Percentiles rank a stretch among this genome's conserved stretches.
Evolutionary conservation across 208 protist species (phyloP).

Genomic region (Trypanosoma rangeli): DNA sequence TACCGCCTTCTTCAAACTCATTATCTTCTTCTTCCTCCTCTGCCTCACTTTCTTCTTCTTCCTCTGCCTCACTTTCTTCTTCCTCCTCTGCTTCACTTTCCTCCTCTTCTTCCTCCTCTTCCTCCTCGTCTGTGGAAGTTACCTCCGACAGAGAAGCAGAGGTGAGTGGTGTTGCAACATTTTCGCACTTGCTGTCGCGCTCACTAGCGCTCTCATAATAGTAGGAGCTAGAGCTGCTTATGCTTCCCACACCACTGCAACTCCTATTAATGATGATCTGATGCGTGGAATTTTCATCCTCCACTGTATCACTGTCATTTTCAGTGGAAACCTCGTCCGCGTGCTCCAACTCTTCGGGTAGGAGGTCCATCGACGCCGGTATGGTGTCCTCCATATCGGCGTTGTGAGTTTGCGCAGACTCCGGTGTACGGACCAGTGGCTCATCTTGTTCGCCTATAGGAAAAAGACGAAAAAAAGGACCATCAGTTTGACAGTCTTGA

Average conservation of each 20-base stretch:
- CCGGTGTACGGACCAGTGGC: not conserved
- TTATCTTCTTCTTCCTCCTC: constrained; percentile 21
- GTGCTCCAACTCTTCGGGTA: not conserved
- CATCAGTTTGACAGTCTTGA: constrained; percentile 2
- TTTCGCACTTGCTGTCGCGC: not conserved
- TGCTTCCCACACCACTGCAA: constrained; percentile 3
- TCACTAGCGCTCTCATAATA: not conserved
- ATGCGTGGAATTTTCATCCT: not conserved
- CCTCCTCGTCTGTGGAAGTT: not conserved
- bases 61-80: constrained; percentile 12
- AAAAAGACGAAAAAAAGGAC: constrained; percentile 15
- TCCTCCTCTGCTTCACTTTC: constrained; percentile 14
- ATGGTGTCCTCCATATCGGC: not conserved
- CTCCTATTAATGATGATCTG: not conserved
- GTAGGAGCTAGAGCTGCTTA: not conserved
- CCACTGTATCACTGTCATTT: not conserved
- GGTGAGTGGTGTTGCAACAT: not conserved
- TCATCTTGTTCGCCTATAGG: not conserved
- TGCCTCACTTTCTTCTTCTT: constrained; percentile 14
- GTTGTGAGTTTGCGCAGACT: not conserved
- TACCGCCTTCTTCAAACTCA: constrained; percentile 8
- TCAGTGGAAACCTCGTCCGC: not conserved
- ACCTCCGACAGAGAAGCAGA: not conserved
- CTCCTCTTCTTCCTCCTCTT: constrained; percentile 15
- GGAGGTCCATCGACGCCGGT: not conserved